Conservation (phyloP, 129 eudicot species). For the Rutidosis leptorrhynchoides region DNA sequence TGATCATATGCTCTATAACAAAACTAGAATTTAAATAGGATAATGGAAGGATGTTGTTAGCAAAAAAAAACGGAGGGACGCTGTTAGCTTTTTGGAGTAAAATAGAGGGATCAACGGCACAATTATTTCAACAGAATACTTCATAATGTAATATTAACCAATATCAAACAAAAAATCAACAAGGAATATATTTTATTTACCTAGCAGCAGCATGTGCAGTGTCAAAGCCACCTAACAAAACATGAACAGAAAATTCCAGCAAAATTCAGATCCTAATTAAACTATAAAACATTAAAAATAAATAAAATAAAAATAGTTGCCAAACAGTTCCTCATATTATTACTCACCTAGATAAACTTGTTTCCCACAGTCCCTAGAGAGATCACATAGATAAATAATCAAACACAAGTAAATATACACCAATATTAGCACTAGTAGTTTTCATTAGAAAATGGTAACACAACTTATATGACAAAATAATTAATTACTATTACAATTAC, state of each 20-base stretch:
- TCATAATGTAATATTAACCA: neutral
- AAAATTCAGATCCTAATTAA: neutral
- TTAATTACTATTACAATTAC: neutral
- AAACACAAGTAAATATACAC: neutral
- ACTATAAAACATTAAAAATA: neutral
- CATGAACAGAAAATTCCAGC: neutral
- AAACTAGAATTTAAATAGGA: constrained; percentile 26
- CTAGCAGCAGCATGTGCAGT: constrained; percentile 13
- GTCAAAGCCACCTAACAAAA: neutral
- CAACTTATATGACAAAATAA: neutral
- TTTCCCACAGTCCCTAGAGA: constrained; percentile 70
- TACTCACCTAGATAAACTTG: constrained; percentile 65
- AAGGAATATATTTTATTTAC: constrained; percentile 4
- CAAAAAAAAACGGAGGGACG: too few relatives aligned
- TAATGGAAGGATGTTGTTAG: too few relatives aligned
- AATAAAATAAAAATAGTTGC: neutral
- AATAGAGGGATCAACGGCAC: too few relatives aligned
- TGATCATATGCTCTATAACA: constrained; percentile 65
- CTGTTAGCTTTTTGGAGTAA: too few relatives aligned
- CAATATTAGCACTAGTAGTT: neutral
- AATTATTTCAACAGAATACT: constrained; percentile 27
- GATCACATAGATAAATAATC: neutral
- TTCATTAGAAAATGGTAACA: constrained; percentile 1
- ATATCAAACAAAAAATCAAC: constrained; percentile 1
- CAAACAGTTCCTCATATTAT: neutral